phyloP scores from a whole-genome alignment of 345 rosid genomes.

The Lenwebbia sp. region DNA sequence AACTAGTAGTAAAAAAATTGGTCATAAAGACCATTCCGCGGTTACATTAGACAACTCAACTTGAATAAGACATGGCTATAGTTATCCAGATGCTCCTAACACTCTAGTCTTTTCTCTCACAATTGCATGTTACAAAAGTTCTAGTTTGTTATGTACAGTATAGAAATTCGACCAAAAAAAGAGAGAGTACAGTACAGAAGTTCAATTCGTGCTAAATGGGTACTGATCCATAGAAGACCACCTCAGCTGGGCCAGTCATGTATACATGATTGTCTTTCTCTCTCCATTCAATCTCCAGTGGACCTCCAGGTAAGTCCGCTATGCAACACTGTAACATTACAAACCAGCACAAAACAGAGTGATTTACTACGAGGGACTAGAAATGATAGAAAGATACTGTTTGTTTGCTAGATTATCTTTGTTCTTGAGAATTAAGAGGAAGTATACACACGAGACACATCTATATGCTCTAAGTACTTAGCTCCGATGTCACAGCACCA shows the following conservation, averaged over 20 bases:
- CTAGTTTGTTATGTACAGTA: neutral
- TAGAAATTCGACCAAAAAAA: too few species aligned
- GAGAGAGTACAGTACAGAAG: neutral
- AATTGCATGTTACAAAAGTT: neutral
- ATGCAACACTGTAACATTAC: constrained; percentile 48
- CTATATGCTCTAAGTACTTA: neutral
- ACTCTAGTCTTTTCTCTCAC: too few species aligned
- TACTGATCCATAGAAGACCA: constrained; percentile 71
- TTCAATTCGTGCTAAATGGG: constrained; percentile 14
- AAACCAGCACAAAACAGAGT: neutral
- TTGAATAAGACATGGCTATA: neutral
- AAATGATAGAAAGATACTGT: neutral
- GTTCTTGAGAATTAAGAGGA: neutral
- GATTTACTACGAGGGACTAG: neutral
- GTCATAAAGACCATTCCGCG: neutral
- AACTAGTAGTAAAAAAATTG: neutral
- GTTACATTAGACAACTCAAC: neutral
- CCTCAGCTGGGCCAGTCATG: constrained; percentile 98
- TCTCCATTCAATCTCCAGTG: too few species aligned
- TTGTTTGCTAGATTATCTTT: neutral
- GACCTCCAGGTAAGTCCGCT: constrained; percentile 90
- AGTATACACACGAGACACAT: neutral
- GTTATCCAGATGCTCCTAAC: neutral
- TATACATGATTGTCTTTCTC: constrained; percentile 72
- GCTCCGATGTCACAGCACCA: neutral